These are phyloP conservation scores for Aristolochia contorta DNA, from an alignment of 164 flowering plant species.

Conservation along the genomic window DNA sequence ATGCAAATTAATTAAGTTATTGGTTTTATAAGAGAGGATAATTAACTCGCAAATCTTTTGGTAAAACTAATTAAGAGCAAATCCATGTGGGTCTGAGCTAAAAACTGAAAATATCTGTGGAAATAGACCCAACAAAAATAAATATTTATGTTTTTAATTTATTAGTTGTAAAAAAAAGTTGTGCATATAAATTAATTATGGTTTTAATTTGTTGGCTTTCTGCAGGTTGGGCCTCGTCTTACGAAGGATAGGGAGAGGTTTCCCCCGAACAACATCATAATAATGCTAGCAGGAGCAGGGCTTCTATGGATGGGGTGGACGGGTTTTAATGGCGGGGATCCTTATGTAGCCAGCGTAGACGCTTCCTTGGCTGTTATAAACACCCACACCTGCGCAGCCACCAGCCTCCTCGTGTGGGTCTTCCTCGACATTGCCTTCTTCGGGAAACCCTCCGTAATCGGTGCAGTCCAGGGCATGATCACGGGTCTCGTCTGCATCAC, in stretches of 20 bases:
- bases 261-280: slow-evolving; percentile 21
- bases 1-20: no score
- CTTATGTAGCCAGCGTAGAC: slow-evolving; percentile 16
- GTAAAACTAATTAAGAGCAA: no score
- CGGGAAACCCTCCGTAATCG: slow-evolving; percentile 24
- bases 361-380: slow-evolving; percentile 22
- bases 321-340: slow-evolving; percentile 26
- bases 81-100: no score
- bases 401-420: slow-evolving; percentile 26
- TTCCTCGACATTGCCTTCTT: slow-evolving; percentile 20
- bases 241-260: slow-evolving; percentile 19
- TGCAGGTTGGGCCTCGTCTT: slow-evolving; percentile 27
- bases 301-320: slow-evolving; percentile 26
- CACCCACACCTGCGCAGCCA: slow-evolving; percentile 23
- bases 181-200: no score
- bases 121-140: no score
- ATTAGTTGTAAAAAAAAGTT: no score
- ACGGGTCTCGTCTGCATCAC: slow-evolving; percentile 29
- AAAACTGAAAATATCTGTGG: no score
- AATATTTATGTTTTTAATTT: no score
- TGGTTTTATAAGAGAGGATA: no score
- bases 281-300: slow-evolving; percentile 23
- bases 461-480: slow-evolving; percentile 29
- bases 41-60: no score
- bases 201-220: no score